Percentiles rank a stretch among this genome's conserved stretches.
Evolutionary conservation across 495 filamentous ascomycete genomes (phyloP).

Genomic region (Viridothelium virens): DNA sequence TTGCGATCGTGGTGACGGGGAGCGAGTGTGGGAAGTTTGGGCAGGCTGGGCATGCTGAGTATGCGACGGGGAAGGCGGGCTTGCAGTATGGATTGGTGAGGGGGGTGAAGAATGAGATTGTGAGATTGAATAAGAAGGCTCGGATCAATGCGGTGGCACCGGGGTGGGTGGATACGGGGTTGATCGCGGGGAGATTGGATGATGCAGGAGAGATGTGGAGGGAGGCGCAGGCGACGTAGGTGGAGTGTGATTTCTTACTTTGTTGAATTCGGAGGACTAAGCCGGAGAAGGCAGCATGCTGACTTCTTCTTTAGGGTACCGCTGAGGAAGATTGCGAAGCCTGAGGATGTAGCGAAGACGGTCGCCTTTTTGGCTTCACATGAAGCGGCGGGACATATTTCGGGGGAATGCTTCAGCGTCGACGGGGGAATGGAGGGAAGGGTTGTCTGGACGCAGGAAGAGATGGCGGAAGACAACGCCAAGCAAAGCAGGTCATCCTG

Average conservation of each 20-base stretch:
- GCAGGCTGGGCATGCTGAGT: constrained; percentile 45
- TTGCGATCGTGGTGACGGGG: constrained; percentile 51
- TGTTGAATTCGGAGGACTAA: not conserved
- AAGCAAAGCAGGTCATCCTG: constrained; percentile 1
- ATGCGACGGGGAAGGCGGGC: constrained; percentile 46
- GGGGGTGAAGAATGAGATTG: constrained; percentile 50
- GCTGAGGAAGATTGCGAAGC: constrained; percentile 41
- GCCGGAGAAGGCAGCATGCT: constrained; percentile 9
- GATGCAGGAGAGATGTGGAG: constrained; percentile 41
- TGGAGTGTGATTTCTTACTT: not conserved
- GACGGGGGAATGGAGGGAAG: constrained; percentile 48
- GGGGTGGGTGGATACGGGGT: constrained; percentile 43
- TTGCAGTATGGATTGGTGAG: constrained; percentile 49
- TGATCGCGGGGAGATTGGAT: constrained; percentile 43
- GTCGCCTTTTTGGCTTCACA: constrained; percentile 49
- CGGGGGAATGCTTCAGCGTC: constrained; percentile 46
- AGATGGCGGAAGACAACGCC: constrained; percentile 24
- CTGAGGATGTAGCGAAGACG: constrained; percentile 45
- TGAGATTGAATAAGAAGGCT: constrained; percentile 43
- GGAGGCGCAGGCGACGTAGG: constrained; percentile 40
- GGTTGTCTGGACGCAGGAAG: constrained; percentile 41
- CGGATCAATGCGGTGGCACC: constrained; percentile 51
- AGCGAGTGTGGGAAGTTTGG: constrained; percentile 44
- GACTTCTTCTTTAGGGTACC: constrained; percentile 26
- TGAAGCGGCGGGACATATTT: constrained; percentile 47